Evolutionary conservation across 352 stramenopile species (phyloP).

Genomic region (Globisporangium perplexum): DNA sequence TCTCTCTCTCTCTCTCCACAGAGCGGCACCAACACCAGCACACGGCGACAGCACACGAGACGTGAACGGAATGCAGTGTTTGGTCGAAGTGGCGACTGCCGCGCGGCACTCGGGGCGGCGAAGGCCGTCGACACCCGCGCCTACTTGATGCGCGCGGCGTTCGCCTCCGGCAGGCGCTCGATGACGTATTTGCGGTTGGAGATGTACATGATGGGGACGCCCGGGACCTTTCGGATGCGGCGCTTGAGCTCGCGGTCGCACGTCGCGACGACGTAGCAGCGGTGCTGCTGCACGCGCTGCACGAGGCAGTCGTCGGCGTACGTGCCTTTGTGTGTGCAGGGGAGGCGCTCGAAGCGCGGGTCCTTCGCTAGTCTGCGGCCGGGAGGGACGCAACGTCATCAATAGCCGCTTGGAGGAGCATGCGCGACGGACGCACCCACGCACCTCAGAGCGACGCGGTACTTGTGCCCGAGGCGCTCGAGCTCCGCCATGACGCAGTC

Average conservation of each 20-base stretch:
- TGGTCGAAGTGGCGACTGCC: background rate
- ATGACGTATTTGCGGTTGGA: constrained; percentile 99
- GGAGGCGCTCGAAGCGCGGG: constrained; percentile 97
- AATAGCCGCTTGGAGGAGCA: background rate
- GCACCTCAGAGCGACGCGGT: constrained; percentile 84
- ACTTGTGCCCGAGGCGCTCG: constrained; percentile 99
- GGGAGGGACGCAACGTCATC: background rate
- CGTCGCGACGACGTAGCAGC: constrained; percentile 99
- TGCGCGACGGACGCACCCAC: background rate
- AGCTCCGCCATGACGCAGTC: constrained; percentile 99
- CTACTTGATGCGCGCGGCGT: constrained; percentile 87
- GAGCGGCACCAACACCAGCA: background rate
- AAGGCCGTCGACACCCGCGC: too few relatives aligned
- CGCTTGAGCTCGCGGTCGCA: constrained; percentile 99
- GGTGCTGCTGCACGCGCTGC: constrained; percentile 89
- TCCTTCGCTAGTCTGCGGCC: constrained; percentile 92
- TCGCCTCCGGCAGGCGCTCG: constrained; percentile 98
- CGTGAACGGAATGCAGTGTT: background rate
- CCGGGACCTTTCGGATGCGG: constrained; percentile 98
- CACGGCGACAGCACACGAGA: background rate
- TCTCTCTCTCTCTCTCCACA: background rate
- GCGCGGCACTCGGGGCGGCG: background rate
- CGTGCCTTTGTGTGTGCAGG: constrained; percentile 97
- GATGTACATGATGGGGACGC: constrained; percentile 99
- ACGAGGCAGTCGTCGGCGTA: constrained; percentile 99